Evolutionary conservation across 2,329 filamentous ascomycete species (phyloP).

Genomic region (Delphinella strobiligena): DNA sequence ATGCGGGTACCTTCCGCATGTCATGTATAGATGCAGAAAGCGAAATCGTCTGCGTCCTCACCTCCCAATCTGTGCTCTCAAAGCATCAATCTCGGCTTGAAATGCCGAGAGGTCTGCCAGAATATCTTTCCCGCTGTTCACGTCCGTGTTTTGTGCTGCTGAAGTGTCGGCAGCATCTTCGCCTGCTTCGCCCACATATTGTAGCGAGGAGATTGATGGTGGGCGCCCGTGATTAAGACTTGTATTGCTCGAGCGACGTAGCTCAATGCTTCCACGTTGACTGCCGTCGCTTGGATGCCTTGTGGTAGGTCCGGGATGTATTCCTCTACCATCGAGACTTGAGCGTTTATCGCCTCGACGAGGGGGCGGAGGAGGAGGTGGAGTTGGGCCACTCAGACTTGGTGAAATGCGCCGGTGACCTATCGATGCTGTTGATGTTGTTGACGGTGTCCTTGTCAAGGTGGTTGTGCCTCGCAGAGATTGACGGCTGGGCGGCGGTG

Average conservation of each 20-base stretch:
- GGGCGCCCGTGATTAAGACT: neutral
- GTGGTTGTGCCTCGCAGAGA: neutral
- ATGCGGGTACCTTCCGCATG: no score
- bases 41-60: neutral
- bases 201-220: slow-evolving; percentile 4
- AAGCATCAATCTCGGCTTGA: slow-evolving; percentile 7
- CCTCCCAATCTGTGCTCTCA: slow-evolving; percentile 1
- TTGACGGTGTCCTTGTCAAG: slow-evolving; percentile 5
- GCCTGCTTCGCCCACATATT: slow-evolving; percentile 2
- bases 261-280: neutral
- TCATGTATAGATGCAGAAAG: no score
- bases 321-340: slow-evolving; percentile 8
- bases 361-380: slow-evolving; percentile 7
- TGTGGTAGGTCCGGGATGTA: neutral
- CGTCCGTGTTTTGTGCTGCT: neutral
- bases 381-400: neutral
- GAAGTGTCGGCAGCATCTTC: slow-evolving; percentile 1
- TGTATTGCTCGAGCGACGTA: slow-evolving; percentile 2
- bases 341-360: slow-evolving; percentile 6
- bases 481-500: slow-evolving; percentile 5
- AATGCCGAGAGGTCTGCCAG: slow-evolving; percentile 7
- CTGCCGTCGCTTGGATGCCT: slow-evolving; percentile 3
- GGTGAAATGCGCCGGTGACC: slow-evolving; percentile 2
- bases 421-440: slow-evolving; percentile 1
- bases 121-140: neutral